Evolutionary conservation across 768 basidiomycete genomes (phyloP), one percentile per base, ranked within the genome.

Genomic region (Xerocomus spinulosus): DNA sequence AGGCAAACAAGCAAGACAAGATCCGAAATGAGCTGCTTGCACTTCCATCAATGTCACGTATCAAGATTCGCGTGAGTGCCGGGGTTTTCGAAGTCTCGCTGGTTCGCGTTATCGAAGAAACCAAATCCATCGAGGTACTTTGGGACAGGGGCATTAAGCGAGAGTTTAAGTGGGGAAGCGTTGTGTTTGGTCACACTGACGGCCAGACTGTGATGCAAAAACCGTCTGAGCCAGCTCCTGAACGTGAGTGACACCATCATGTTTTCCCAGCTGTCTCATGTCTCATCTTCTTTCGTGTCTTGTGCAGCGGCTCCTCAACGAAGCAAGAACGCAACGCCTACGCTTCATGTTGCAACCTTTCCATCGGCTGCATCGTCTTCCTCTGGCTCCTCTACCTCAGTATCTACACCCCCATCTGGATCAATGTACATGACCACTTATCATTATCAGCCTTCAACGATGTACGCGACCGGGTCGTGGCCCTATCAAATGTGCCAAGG

Each of bases 61-160:
- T 97, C 72, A 88, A 91, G 69, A 80, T 97, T 53, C 85, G 88
- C 36, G 83, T 87, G 39, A 85, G 80, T 56, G 78, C 86, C 9
- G 92, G 92, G 5, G 83, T 87, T 26, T 94, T 90, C 61, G 91
- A 94, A 62, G 91, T 93, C 5, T 84, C 82, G 5, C 73, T 95
- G 29, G 60, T 88, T 13, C 76, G 80, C 49, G 83, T 90, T 15
- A 69, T 85, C 29, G 82, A 85, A 53, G 85, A 83, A 53, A 76
- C 74, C 1, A 73, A 78, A 42, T 82, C 82, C 9, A 83, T 94
- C 1, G 83, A 86, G 61, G 90, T 94, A 4, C 63, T 87, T 7
- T 93, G 91, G 86, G 87, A 89, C 59, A 72, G 78, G 23, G 83
- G 82, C 8, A 54, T 80, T 30, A 85, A 82, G 66, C 74, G 80